Conservation (phyloP, 176 grass and related monocot genomes). For the Phyllostachys edulis region DNA sequence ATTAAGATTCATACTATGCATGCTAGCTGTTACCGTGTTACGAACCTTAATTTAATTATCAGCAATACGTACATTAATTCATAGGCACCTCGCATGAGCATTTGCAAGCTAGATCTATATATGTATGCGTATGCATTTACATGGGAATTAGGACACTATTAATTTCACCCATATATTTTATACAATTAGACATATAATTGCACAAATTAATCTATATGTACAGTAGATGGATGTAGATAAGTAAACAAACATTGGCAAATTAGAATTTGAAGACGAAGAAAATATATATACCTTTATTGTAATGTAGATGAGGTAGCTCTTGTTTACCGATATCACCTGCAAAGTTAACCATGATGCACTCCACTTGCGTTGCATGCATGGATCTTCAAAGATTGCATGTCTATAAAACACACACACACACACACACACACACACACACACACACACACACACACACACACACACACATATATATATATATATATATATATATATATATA, state of each 20-base stretch:
- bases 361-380: too few relatives aligned
- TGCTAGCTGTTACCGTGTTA: not conserved
- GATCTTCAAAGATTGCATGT: not conserved
- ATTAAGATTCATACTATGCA: not conserved
- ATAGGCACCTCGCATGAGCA: not conserved
- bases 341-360: not conserved
- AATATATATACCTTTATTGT: not conserved
- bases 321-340: not conserved
- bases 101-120: not conserved
- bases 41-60: not conserved
- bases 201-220: not conserved
- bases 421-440: not conserved
- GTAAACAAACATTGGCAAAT: not conserved
- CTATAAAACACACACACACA: slow-evolving; percentile 5
- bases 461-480: not conserved
- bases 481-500: too few relatives aligned
- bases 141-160: not conserved
- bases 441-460: not conserved
- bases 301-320: not conserved
- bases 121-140: not conserved
- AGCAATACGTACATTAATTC: not conserved
- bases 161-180: not conserved
- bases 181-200: not conserved
- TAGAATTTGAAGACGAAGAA: not conserved
- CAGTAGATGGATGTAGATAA: not conserved